Conservation (phyloP, 352 stramenopile species). For the Saprolegnia diclina region DNA sequence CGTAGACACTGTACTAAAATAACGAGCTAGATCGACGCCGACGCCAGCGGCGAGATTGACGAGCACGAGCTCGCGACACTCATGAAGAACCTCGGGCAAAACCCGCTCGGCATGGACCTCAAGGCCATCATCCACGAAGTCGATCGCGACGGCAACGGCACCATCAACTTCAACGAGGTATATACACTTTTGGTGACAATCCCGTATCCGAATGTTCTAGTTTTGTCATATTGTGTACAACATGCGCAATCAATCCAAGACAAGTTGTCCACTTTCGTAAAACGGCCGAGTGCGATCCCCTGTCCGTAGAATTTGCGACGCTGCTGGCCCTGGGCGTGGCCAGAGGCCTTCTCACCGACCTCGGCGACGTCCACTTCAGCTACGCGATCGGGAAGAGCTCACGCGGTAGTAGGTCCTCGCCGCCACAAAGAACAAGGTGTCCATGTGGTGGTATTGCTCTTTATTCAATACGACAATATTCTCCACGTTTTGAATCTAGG, state of each 20-base stretch:
- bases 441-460: constrained; percentile 13
- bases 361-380: too few species aligned
- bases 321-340: constrained; percentile 55
- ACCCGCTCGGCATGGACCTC: constrained; percentile 42
- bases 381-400: too few species aligned
- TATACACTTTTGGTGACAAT: too few species aligned
- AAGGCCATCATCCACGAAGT: constrained; percentile 57
- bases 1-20: background rate
- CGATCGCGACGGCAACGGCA: constrained; percentile 55
- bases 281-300: background rate
- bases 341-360: constrained; percentile 53
- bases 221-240: constrained; percentile 29
- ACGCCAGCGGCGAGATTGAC: constrained; percentile 63
- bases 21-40: constrained; percentile 41
- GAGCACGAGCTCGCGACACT: constrained; percentile 53
- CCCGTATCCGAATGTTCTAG: too few species aligned
- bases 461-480: background rate
- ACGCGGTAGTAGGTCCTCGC: constrained; percentile 20
- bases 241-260: constrained; percentile 22
- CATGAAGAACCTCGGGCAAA: constrained; percentile 53
- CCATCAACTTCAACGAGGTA: constrained; percentile 38
- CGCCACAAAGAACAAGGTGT: background rate
- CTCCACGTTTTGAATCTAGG: constrained; percentile 38
- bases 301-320: constrained; percentile 38
- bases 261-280: constrained; percentile 1